Percentiles rank a stretch among this genome's conserved stretches.
Evolutionary conservation across 495 filamentous ascomycete genomes (phyloP).

Genomic region (Cercophora scortea): DNA sequence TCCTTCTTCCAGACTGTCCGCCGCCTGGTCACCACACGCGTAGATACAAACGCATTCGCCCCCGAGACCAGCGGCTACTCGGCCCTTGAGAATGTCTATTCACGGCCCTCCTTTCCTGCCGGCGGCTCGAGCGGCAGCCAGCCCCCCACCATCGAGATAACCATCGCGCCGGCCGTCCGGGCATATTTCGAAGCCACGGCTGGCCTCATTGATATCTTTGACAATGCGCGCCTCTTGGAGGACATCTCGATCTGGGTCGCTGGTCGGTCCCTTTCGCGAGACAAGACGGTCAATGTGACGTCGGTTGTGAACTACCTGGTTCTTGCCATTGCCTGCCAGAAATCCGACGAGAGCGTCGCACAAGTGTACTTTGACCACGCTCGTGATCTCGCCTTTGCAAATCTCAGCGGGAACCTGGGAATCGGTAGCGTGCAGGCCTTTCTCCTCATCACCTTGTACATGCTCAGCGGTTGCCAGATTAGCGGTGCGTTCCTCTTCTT

Average conservation of each 20-base stretch:
- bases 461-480: constrained; percentile 52
- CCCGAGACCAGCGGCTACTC: constrained; percentile 57
- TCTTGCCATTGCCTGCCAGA: constrained; percentile 47
- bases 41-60: constrained; percentile 55
- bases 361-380: constrained; percentile 50
- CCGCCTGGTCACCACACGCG: constrained; percentile 55
- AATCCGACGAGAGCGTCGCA: constrained; percentile 33
- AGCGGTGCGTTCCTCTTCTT: constrained; percentile 54
- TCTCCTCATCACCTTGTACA: constrained; percentile 51
- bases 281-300: constrained; percentile 28
- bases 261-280: not conserved
- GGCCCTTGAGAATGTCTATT: constrained; percentile 47
- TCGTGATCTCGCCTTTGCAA: constrained; percentile 45
- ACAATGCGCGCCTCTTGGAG: constrained; percentile 17
- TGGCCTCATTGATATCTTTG: constrained; percentile 34
- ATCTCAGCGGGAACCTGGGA: constrained; percentile 48
- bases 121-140: not conserved
- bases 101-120: not conserved
- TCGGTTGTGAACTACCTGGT: constrained; percentile 52
- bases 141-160: constrained; percentile 14
- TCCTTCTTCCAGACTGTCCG: constrained; percentile 62
- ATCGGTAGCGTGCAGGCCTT: constrained; percentile 52
- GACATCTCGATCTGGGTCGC: constrained; percentile 26
- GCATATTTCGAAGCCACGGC: constrained; percentile 30
- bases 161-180: constrained; percentile 16